These are phyloP conservation scores for Tetracladium marchalianum DNA, from an alignment of 495 filamentous ascomycete species.

Conservation along the genomic window DNA sequence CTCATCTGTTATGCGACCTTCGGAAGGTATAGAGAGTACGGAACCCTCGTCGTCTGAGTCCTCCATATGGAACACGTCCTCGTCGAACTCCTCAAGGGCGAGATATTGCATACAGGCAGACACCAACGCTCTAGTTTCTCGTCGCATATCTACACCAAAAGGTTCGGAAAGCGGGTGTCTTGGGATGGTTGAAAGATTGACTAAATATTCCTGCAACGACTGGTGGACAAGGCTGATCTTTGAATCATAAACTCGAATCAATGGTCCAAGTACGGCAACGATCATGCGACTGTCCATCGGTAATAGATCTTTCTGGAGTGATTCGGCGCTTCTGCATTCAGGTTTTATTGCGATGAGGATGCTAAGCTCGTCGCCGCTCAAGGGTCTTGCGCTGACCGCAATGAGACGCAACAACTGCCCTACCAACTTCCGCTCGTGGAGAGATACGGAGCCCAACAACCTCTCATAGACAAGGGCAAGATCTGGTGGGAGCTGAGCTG, in stretches of 20 bases:
- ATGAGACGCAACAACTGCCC: conserved; percentile 12
- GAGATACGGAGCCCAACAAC: conserved; percentile 9
- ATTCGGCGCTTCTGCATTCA: neutral
- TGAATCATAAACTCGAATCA: conserved; percentile 14
- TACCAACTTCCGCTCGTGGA: conserved; percentile 1
- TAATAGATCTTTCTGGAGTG: conserved; percentile 3
- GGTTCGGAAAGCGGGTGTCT: conserved; percentile 1
- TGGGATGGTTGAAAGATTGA: neutral
- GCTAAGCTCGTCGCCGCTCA: conserved; percentile 14
- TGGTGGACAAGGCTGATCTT: conserved; percentile 16
- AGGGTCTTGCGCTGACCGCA: conserved; percentile 10
- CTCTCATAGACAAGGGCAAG: conserved; percentile 12
- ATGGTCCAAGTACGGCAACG: conserved; percentile 12
- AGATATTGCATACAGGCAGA: conserved; percentile 15
- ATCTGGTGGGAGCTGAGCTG: conserved; percentile 10
- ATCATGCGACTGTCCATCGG: conserved; percentile 10
- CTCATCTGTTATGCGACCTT: neutral
- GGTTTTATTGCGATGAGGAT: conserved; percentile 10
- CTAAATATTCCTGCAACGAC: conserved; percentile 18
- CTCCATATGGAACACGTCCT: conserved; percentile 9
- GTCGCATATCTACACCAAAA: neutral
- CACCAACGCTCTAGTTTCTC: conserved; percentile 1
- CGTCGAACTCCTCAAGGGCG: conserved; percentile 12
- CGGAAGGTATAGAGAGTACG: neutral
- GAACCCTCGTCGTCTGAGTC: neutral